Percentiles rank a stretch among this genome's conserved stretches.
These are phyloP conservation scores for Ceratocystis ficicola DNA, from an alignment of 2,329 filamentous ascomycete species.

Conservation along the genomic window DNA sequence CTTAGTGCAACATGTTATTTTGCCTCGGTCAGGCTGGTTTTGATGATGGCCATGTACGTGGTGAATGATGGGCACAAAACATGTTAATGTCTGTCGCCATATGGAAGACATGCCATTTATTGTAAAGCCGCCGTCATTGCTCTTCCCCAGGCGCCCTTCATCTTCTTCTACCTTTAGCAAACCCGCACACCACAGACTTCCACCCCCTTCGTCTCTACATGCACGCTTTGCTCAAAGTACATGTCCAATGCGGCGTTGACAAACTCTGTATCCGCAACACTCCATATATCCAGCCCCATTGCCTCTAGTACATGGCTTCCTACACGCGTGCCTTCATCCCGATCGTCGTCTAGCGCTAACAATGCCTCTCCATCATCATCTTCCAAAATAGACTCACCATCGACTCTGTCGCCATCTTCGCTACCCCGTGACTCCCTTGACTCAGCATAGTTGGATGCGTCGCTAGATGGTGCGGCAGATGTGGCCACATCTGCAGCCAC, in stretches of 20 bases:
- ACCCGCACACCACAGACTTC: conserved; percentile 64
- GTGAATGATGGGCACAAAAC: too few species aligned
- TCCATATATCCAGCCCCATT: conserved; percentile 73
- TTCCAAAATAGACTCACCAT: conserved; percentile 20
- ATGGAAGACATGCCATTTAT: too few species aligned
- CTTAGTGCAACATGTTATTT: neutral
- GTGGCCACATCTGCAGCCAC: conserved; percentile 48
- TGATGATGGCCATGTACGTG: too few species aligned
- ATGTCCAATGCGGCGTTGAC: conserved; percentile 47
- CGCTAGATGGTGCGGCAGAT: conserved; percentile 34
- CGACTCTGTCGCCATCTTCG: conserved; percentile 25
- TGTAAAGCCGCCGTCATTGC: neutral
- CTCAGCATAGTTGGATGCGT: conserved; percentile 28
- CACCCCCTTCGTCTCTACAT: conserved; percentile 55
- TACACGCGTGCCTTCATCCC: conserved; percentile 36
- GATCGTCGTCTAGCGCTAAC: conserved; percentile 26
- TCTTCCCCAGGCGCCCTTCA: neutral
- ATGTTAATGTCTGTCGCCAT: too few species aligned
- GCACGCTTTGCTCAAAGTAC: conserved; percentile 54
- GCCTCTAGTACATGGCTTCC: conserved; percentile 52
- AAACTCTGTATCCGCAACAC: conserved; percentile 55
- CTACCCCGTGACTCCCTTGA: conserved; percentile 27
- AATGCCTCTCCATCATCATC: conserved; percentile 30
- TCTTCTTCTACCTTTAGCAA: conserved; percentile 36
- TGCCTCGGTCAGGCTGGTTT: neutral